Conservation (phyloP, 495 filamentous ascomycete species). For the Penicillium argentinense region DNA sequence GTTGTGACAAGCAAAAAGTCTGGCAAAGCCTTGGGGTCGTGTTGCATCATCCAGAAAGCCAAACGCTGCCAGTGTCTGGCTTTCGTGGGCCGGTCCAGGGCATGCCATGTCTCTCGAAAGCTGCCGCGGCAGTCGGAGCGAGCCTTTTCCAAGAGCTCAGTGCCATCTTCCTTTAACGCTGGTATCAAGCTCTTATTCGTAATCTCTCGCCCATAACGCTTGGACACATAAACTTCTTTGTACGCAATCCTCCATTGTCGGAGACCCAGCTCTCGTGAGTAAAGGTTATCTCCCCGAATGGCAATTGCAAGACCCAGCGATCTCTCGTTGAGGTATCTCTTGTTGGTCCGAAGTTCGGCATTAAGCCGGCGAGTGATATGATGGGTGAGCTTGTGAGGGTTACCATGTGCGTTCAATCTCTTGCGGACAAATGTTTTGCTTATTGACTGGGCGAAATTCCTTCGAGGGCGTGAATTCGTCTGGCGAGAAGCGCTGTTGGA, state of each 20-base stretch:
- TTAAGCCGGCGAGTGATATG: conserved; percentile 17
- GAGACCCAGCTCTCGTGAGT: conserved; percentile 13
- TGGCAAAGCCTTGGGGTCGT: conserved; percentile 39
- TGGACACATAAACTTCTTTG: conserved; percentile 28
- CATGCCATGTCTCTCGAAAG: conserved; percentile 47
- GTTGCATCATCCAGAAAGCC: conserved; percentile 53
- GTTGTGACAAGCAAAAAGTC: conserved; percentile 51
- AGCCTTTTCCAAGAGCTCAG: conserved; percentile 25
- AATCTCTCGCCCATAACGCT: conserved; percentile 14
- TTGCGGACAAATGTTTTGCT: conserved; percentile 8
- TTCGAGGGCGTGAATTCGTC: not conserved
- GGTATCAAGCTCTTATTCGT: conserved; percentile 12
- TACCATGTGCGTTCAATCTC: conserved; percentile 4
- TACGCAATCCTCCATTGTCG: conserved; percentile 29
- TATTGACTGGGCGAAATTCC: not conserved
- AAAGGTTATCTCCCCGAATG: conserved; percentile 25
- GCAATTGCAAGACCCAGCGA: conserved; percentile 17
- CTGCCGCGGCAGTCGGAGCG: conserved; percentile 20
- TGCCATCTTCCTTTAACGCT: conserved; percentile 14
- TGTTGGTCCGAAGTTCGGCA: conserved; percentile 14
- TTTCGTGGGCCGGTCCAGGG: conserved; percentile 25
- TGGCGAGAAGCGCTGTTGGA: not conserved
- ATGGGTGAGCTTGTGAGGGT: conserved; percentile 9
- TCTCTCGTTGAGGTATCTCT: conserved; percentile 17
- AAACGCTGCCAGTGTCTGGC: conserved; percentile 48